Base-by-base conservation (phyloP, 805 yeast genomes). In the Phaffomyces thermotolerans region DNA sequence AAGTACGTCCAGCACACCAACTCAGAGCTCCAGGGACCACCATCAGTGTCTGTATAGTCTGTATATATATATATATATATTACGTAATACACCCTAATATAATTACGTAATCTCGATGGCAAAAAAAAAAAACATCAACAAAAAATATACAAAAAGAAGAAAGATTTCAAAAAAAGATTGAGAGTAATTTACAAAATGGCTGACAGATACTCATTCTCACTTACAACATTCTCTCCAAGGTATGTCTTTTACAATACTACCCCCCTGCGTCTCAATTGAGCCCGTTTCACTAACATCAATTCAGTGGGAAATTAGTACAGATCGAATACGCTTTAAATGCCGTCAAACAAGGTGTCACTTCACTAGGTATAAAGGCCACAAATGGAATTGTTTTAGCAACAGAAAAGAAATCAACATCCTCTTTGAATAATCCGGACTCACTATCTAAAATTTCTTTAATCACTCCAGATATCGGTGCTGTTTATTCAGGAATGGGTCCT, bases 401-500 rank as follows among this genome's bases (percentile, higher is more conserved):
- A 2, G 99, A 93, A 63, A 85, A 91, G 71, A 90, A 90, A 60
- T 76, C 91, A 29, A 74, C 82, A 38, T 87, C 96, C 9, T 72
- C 84, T 13, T 74, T 93, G 50, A 77, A 88, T 42, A 81, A 86
- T 52, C 68, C 78, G 31, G 95, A 84, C 40, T 75, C 87, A 40
- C 73, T 84, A 46, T 74, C 83, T 41, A 93, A 93, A 62, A 81
- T 93, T 33, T 83, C 86, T 39, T 66, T 77, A 48, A 77, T 93
- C 57, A 89, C 99, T 5, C 98, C 99, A 32, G 89, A 93, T 62
- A 85, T 91, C 55, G 99, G 97, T 45, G 88, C 93, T 75, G 90
- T 95, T 4, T 93, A 93, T 66, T 76, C 96, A 7, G 99, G 99
- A 17, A 90, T 93, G 98, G 98, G 98, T 23, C 99, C 99, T 20